phyloP scores from a whole-genome alignment of 2,329 filamentous ascomycete species.

The Fusarium brevicatenulatum region DNA sequence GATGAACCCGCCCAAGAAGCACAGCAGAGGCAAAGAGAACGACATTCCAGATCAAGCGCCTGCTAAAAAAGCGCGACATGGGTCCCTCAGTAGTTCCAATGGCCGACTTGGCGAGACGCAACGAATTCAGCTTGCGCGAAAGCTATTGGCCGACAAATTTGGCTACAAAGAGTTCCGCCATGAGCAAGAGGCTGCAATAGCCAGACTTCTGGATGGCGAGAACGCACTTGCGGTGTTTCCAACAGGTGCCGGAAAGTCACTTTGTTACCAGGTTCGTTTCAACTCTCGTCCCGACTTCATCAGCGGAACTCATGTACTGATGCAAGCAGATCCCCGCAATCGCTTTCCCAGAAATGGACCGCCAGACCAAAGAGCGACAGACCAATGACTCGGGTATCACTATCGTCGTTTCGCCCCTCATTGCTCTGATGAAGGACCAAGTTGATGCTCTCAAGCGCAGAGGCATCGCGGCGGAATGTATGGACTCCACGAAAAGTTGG shows the following conservation, averaged over 20 bases:
- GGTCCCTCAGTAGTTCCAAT: neutral
- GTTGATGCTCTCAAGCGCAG: slow-evolving; percentile 62
- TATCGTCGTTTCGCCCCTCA: slow-evolving; percentile 65
- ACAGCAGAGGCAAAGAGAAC: neutral
- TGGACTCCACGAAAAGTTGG: slow-evolving; percentile 66
- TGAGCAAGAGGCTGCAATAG: slow-evolving; percentile 57
- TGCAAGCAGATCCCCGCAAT: slow-evolving; percentile 57
- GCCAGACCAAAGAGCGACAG: slow-evolving; percentile 38
- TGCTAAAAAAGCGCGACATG: slow-evolving; percentile 26
- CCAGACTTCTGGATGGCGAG: slow-evolving; percentile 50
- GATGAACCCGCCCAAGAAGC: slow-evolving; percentile 20
- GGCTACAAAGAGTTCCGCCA: slow-evolving; percentile 54
- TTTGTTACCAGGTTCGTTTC: slow-evolving; percentile 57
- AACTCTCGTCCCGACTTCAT: neutral
- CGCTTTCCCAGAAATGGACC: slow-evolving; percentile 58
- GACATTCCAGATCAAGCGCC: neutral
- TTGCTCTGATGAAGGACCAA: slow-evolving; percentile 70
- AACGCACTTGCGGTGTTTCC: slow-evolving; percentile 59
- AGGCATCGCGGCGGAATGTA: slow-evolving; percentile 62
- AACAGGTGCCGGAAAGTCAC: slow-evolving; percentile 61
- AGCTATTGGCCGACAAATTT: slow-evolving; percentile 53
- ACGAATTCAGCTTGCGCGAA: slow-evolving; percentile 31
- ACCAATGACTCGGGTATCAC: slow-evolving; percentile 59
- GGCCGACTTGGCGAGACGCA: neutral
- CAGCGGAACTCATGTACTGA: neutral